Evolutionary conservation across 768 basidiomycete genomes (phyloP).

Genomic region (Rhodosporidiobolus sp.): DNA sequence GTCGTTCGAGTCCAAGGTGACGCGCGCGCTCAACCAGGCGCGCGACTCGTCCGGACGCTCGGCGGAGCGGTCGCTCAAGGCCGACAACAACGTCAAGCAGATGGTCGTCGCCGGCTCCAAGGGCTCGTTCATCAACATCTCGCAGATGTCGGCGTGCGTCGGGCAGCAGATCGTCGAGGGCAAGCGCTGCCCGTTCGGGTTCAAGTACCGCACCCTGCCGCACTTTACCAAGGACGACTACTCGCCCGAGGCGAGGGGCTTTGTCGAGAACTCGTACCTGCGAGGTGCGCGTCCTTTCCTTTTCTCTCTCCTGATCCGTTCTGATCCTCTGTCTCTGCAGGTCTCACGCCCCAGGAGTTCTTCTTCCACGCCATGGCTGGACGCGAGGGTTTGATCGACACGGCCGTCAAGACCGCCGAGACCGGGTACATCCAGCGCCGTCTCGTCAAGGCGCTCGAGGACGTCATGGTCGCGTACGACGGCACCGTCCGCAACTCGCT

Average conservation of each 20-base stretch:
- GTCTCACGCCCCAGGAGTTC: constrained; percentile 95
- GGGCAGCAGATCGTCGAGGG: constrained; percentile 98
- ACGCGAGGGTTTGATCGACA: constrained; percentile 97
- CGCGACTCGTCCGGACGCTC: constrained; percentile 93
- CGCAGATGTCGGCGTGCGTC: constrained; percentile 99
- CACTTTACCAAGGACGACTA: constrained; percentile 99
- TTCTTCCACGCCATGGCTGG: constrained; percentile 99
- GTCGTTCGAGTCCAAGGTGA: constrained; percentile 90
- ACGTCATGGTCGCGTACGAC: constrained; percentile 95
- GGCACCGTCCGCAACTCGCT: constrained; percentile 96
- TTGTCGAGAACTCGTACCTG: constrained; percentile 97
- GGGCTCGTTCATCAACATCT: constrained; percentile 87
- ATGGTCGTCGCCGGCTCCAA: constrained; percentile 99
- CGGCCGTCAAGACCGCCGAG: constrained; percentile 98
- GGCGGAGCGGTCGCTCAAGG: constrained; percentile 95
- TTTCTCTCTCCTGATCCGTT: too few species aligned
- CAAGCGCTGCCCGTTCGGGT: constrained; percentile 96
- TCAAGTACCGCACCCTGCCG: constrained; percentile 90
- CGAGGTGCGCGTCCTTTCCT: constrained; percentile 50
- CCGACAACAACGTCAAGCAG: constrained; percentile 99
- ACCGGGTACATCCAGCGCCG: constrained; percentile 99
- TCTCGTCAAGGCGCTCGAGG: constrained; percentile 95
- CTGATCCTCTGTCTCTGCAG: constrained; percentile 45
- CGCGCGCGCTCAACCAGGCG: constrained; percentile 85
- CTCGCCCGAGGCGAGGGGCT: constrained; percentile 94